Base-by-base conservation (phyloP, 108 stramenopile species). In the Skeletonema grethae region DNA sequence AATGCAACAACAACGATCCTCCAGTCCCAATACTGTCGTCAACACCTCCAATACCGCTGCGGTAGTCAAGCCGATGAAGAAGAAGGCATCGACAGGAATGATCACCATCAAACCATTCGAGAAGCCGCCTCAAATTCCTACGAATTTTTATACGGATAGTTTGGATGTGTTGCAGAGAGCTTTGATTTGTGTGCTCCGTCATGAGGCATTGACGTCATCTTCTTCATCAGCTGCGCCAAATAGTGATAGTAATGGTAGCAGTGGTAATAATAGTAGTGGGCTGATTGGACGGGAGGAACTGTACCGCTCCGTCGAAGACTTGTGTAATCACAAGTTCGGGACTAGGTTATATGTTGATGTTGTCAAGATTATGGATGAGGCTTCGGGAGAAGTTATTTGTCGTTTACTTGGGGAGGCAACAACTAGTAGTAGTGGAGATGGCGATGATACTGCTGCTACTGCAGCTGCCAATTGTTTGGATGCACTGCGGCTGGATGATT, bases 21-120 rank as follows among this genome's bases (percentile, higher is more conserved):
- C 67, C 39, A 69, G 67, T 50, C 67, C 67, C 38, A 69, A 57
- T 25, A 58, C 67, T 36, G 67, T 69, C 22, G 57, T 39, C 55
- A 39, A 11, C 38, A 25, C 67, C 7, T 41, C 67, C 25, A 57
- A 24, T 22, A 10, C 1, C 24, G 48, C 12, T 11, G 29, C 2
- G 5, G 46, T 22, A 25, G 4, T 22, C 66, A 55, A 31, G 67
- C 46, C 46, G 20, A 2, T 32, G 1, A 64, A 41, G n/a, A 63
- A 62, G 30, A 41, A 39, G 61, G 25, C 60, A 4, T 57, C 57
- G 0, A 9, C 59, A 5, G 24, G 22, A 60, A 31, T 25, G 72
- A 86, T 94, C 46, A 79, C 82, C 61, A 94, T 94, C 73, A 88
- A 87, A 61, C 88, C 90, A 18, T 94, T 87, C 64, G 45, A 70